Base-by-base conservation (phyloP, 495 filamentous ascomycete species). In the Aspergillus bertholletiae region DNA sequence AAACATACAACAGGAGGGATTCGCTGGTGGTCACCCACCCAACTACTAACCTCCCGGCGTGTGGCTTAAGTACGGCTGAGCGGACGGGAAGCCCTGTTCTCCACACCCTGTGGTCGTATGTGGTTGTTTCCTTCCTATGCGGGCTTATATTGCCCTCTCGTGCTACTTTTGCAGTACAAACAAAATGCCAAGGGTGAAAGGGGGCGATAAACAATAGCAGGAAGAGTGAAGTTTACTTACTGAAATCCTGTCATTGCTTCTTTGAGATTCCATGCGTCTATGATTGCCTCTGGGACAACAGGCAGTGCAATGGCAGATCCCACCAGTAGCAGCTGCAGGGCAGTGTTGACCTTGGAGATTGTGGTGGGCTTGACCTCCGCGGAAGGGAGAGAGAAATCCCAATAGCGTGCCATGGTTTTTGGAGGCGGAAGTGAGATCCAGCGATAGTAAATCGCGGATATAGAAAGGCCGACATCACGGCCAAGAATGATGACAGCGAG, bases 371-470 rank as follows among this genome's bases (percentile, higher is more conserved):
- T 87, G 5, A 98, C 94, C 69, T 97, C 94, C 1, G 94, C 94
- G 43, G 84, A 89, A 0, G 94, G 94, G 17, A 98, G 81, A 11
- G 86, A 89, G 61, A 97, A 97, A 66, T 98, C 95, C 95, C 95
- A 98, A 67, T 97, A 98, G n/a, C 94, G 77, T 13, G 78, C 71
- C 70, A 96, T 87, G 0, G 94, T 97, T 70, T 96, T 96, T 5
- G 94, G 94, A 0, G 88, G 85, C 1, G 94, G 94, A 20, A 98
- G 80, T 3, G 88, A 92, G 46, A 96, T 94, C 83, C 89, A 98
- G 32, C 94, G 85, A 64, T 91, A 97, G 70, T 97, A 98, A 51
- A 98, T 84, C 1, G 94, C 94, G 8, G 91, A 84, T 3, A 96
- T 78, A n/a, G 82, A 89, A 5, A 98, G 78, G n/a, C 82, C 88